A percentile compares a stretch with the other conserved stretches of the same genome.
These are phyloP conservation scores for Naematelia aurantialba DNA, from an alignment of 768 basidiomycete genomes.

Conservation along the genomic window DNA sequence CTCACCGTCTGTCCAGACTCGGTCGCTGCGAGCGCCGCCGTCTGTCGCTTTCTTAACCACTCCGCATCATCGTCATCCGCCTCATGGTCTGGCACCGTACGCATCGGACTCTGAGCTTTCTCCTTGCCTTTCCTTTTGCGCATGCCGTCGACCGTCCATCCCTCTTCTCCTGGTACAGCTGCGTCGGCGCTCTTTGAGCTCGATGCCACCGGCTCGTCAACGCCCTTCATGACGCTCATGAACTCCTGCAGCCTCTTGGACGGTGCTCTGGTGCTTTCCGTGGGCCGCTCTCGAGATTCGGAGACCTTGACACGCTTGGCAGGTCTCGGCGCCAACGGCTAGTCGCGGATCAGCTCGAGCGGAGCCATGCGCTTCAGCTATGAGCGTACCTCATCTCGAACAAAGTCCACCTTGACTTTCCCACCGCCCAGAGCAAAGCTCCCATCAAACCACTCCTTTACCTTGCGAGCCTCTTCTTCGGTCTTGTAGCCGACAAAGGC, in stretches of 20 bases:
- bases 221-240: constrained; percentile 66
- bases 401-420: constrained; percentile 67
- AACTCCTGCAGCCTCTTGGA: constrained; percentile 60
- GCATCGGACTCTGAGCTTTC: constrained; percentile 17
- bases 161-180: constrained; percentile 30
- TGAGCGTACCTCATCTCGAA: constrained; percentile 62
- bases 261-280: not conserved
- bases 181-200: constrained; percentile 54
- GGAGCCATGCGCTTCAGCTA: not conserved
- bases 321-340: constrained; percentile 22
- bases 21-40: constrained; percentile 11
- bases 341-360: not conserved
- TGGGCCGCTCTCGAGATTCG: not conserved
- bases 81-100: constrained; percentile 4
- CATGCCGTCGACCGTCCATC: constrained; percentile 33
- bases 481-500: constrained; percentile 90
- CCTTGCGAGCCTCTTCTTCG: constrained; percentile 66
- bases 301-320: constrained; percentile 41
- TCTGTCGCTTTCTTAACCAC: constrained; percentile 47
- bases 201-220: constrained; percentile 17
- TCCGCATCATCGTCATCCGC: constrained; percentile 51
- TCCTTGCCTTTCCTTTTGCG: constrained; percentile 20
- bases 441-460: constrained; percentile 76
- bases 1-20: constrained; percentile 22
- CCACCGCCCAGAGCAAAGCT: constrained; percentile 73